These are phyloP conservation scores for Aspergillus sclerotiicarbonarius DNA, from an alignment of 495 filamentous ascomycete genomes.

Conservation along the genomic window DNA sequence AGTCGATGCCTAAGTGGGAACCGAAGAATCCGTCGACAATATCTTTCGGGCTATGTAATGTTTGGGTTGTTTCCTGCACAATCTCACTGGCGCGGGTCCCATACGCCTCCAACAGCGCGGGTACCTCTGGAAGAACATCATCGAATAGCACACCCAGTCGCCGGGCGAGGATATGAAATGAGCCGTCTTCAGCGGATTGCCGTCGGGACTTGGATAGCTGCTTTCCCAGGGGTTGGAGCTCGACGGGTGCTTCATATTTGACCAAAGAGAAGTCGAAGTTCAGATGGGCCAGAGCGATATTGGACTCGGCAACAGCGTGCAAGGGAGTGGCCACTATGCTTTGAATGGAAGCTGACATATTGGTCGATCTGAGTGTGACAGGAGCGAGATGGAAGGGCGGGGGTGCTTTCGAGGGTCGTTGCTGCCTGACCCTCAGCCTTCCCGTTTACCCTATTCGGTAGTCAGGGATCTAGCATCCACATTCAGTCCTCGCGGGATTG, in stretches of 20 bases:
- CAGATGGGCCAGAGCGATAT: conserved; percentile 3
- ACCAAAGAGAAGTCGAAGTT: conserved; percentile 12
- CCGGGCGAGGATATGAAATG: conserved; percentile 9
- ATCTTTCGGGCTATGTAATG: background rate
- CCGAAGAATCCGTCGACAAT: conserved; percentile 8
- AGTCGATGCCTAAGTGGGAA: conserved; percentile 5
- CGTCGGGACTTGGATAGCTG: conserved; percentile 2
- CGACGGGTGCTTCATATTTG: conserved; percentile 8
- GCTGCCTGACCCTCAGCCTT: background rate
- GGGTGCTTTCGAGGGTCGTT: background rate
- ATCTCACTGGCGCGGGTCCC: conserved; percentile 11
- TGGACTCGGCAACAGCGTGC: background rate
- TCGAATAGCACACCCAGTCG: conserved; percentile 9
- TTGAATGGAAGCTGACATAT: background rate
- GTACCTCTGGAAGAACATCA: background rate
- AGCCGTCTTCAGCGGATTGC: conserved; percentile 11
- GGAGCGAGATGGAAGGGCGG: background rate
- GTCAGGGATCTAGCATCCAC: background rate
- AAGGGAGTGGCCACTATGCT: background rate
- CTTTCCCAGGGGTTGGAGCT: conserved; percentile 5
- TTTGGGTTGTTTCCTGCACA: background rate
- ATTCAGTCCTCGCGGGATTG: too few species aligned
- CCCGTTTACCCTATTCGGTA: background rate
- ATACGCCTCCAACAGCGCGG: conserved; percentile 6
- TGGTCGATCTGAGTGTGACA: background rate